Conservation (phyloP, 225 moss, liverwort and hornwort genomes). For the Lunularia cruciata region DNA sequence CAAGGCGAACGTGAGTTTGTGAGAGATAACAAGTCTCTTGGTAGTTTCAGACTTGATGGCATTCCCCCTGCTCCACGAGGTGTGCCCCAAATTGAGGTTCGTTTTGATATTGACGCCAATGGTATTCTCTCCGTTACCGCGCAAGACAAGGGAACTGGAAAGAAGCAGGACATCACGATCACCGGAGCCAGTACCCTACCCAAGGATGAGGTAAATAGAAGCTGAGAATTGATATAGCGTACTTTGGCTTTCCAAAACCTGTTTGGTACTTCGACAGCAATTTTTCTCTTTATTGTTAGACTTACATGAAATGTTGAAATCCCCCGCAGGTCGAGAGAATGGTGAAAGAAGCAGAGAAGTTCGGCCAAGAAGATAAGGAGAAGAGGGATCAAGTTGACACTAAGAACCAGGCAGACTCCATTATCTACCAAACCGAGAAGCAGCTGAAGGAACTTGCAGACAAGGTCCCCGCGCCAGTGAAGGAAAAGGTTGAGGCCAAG, state of each 20-base stretch:
- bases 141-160: conserved; percentile 69
- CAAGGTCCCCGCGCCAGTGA: conserved; percentile 56
- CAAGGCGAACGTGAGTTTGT: conserved; percentile 82
- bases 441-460: conserved; percentile 89
- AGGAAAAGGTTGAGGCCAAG: conserved; percentile 91
- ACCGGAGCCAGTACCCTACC: conserved; percentile 67
- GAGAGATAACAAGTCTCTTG: conserved; percentile 69
- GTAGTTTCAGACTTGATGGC: conserved; percentile 73
- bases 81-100: conserved; percentile 73
- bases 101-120: conserved; percentile 78
- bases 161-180: conserved; percentile 81
- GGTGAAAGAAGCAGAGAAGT: conserved; percentile 94
- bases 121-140: conserved; percentile 70
- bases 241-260: too few species aligned
- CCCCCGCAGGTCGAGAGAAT: conserved; percentile 68
- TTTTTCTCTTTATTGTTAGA: not conserved
- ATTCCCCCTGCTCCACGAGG: conserved; percentile 74
- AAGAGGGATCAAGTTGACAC: conserved; percentile 91
- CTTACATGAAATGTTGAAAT: not conserved
- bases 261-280: not conserved
- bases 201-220: conserved; percentile 52
- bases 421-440: conserved; percentile 88
- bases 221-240: too few species aligned
- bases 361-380: conserved; percentile 85
- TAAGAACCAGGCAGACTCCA: conserved; percentile 91